phyloP scores from a whole-genome alignment of 352 stramenopile species.

The Pythium chondricola region DNA sequence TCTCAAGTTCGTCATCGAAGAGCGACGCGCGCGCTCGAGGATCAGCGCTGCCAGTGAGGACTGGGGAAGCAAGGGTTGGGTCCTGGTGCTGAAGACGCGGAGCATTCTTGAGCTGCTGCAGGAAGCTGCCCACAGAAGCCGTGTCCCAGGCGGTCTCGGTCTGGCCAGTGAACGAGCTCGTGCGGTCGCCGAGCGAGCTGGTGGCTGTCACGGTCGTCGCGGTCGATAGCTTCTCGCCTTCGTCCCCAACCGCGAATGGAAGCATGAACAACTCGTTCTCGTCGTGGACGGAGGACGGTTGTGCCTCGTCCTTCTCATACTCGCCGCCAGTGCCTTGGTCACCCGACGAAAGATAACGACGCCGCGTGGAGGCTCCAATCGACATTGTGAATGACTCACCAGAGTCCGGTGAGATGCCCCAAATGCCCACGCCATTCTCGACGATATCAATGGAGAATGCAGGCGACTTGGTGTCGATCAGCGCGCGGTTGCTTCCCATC shows the following conservation, averaged over 20 bases:
- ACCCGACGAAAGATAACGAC: conserved; percentile 37
- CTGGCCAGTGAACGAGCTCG: no score
- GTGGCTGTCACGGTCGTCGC: conserved; percentile 45
- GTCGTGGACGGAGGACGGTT: conserved; percentile 4
- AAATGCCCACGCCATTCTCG: conserved; percentile 45
- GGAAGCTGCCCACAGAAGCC: conserved; percentile 65
- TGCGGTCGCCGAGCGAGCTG: conserved; percentile 20
- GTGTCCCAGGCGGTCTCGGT: no score
- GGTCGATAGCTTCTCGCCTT: conserved; percentile 23
- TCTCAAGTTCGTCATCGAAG: conserved; percentile 78
- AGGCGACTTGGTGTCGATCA: conserved; percentile 21
- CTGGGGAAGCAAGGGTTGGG: neutral
- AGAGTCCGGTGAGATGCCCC: conserved; percentile 63
- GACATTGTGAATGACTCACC: conserved; percentile 58
- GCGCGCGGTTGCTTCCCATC: neutral
- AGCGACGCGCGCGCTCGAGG: conserved; percentile 6
- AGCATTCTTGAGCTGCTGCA: conserved; percentile 76
- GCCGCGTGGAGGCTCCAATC: conserved; percentile 30
- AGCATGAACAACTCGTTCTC: conserved; percentile 36
- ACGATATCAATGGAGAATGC: conserved; percentile 60
- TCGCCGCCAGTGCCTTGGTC: conserved; percentile 4
- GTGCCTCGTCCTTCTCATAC: neutral
- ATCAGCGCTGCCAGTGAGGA: neutral
- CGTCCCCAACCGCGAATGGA: conserved; percentile 59
- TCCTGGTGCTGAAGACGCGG: conserved; percentile 33